Base-by-base conservation (phyloP, 2,329 filamentous ascomycete genomes). In the Sporothrix phasma region DNA sequence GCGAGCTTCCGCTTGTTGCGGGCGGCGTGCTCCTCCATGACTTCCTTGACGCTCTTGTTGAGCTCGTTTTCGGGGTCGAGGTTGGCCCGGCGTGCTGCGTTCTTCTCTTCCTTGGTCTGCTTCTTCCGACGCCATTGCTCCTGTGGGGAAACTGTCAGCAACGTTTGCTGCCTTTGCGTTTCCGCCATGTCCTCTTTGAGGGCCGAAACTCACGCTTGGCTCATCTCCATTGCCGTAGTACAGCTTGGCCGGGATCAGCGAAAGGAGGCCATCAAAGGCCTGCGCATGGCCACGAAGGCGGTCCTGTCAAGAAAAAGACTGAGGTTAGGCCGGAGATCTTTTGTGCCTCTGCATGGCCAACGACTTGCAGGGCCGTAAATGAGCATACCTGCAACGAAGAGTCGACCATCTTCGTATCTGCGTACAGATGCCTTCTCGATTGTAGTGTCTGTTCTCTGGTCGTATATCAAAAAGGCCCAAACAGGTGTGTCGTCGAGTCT, bases 41-140 rank as follows among this genome's bases (percentile, higher is more conserved):
- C 86, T 75, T 97, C 92, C 74, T 96, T 93, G 66, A 92, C 93
- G 68, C 86, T 94, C 68, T 79, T 80, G 79, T 95, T 94, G 69
- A 82, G 74, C 67, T 88, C 87, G 72, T 91, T 92, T 69, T 93
- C 90, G 29, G 94, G 92, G 71, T 97, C 90, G 46, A 97, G 83
- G 78, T 97, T 97, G 66, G 89, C 90, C 11, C 64, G 66, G 41
- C 67, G 64, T 8, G 69, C 69, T 15, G 67, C 69, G 73, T 88
- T 84, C 77, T 92, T 92, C 75, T 96, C 84, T 75, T 91, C 89
- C 74, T 96, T 96, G 60, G 91, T 93, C 78, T 97, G 92, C 80
- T 97, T 97, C 78, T 94, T 96, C 73, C 88, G 88, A 74, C 87
- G 86, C 91, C 92, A 96, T 87, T 97, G 91, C 71, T 94, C 89